phyloP scores from a whole-genome alignment of 441 rosid genomes.

The Pelargonium australe region DNA sequence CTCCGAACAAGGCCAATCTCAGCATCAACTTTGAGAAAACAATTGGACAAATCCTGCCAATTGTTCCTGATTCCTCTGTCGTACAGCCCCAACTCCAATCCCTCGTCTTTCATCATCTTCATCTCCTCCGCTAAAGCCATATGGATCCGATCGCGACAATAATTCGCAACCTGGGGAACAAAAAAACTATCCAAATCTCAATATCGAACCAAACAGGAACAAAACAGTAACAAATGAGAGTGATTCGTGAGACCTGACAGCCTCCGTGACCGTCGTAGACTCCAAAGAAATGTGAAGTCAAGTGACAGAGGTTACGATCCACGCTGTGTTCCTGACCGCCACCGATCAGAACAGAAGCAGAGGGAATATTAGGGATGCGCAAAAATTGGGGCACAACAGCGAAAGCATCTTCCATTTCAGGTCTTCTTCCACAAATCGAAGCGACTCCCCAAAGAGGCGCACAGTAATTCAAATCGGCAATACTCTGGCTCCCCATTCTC shows the following conservation, averaged over 20 bases:
- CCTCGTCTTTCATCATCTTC: conserved; percentile 32
- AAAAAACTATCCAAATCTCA: too few species aligned
- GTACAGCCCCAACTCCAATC: neutral
- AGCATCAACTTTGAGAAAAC: conserved; percentile 63
- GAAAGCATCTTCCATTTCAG: conserved; percentile 91
- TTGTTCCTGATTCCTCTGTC: neutral
- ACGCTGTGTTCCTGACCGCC: conserved; percentile 40
- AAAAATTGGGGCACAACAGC: conserved; percentile 52
- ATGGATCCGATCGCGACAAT: conserved; percentile 62
- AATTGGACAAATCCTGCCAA: conserved; percentile 38
- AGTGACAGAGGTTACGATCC: conserved; percentile 37
- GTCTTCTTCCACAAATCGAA: conserved; percentile 73
- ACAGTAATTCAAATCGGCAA: conserved; percentile 56
- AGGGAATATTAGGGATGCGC: conserved; percentile 44
- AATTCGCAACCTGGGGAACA: conserved; percentile 68
- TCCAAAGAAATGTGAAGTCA: conserved; percentile 73
- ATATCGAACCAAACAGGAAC: too few species aligned
- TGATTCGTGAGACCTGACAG: conserved; percentile 42
- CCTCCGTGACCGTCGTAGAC: conserved; percentile 98
- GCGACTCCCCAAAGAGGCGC: conserved; percentile 82
- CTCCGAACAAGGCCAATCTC: conserved; percentile 47
- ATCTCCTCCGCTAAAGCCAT: conserved; percentile 60
- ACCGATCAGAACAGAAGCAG: conserved; percentile 44
- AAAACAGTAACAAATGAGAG: neutral
- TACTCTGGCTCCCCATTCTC: conserved; percentile 39